Evolutionary conservation across 495 filamentous ascomycete genomes (phyloP), one percentile per base, ranked within the genome.

Genomic region (Venustampulla echinocandica): DNA sequence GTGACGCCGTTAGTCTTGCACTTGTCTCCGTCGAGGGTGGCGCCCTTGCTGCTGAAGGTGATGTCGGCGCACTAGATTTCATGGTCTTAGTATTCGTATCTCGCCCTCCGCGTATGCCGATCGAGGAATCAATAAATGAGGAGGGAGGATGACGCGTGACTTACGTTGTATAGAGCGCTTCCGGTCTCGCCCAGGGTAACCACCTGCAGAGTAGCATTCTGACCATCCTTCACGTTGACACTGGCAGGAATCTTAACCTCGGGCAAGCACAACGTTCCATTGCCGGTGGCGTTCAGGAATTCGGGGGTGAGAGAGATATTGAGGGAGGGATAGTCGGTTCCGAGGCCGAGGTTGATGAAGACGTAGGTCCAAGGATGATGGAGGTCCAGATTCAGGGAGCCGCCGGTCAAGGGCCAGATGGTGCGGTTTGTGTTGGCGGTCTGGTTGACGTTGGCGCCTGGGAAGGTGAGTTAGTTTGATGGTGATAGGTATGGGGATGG

Each of bases 291-390:
- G 62, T 83, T 84, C 54, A 74, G 64, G 46, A 73, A 57, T 14
- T 59, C 44, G 9, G 59, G 52, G 14, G 73, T 70, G 18, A 82
- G 68, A 18, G 70, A 67, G 58, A 79, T 71, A 61, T 82, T 82
- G 65, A 82, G 79, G 57, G 65, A 65, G 44, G 75, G 68, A 20
- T 69, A 69, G 20, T 67, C 57, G 53, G 69, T 66, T 28, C 79
- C 77, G 25, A 83, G 49, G n/a, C 75, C 80, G 17, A 82, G 62
- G 62, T 82, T 82, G 54, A 83, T 58, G 59, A 71, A 81, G 25
- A 78, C 60, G 50, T 80, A 76, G 10, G 76, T 71, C 65, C 68
- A 76, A 7, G 59, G 54, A 57, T 83, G 80, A 57, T 64, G 61
- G 18, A 73, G 68, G 19, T 68, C 61, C 40, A 82, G 60, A 25